These are phyloP conservation scores for Ormosia emarginata DNA, from an alignment of 306 rosid genomes.

Conservation along the genomic window DNA sequence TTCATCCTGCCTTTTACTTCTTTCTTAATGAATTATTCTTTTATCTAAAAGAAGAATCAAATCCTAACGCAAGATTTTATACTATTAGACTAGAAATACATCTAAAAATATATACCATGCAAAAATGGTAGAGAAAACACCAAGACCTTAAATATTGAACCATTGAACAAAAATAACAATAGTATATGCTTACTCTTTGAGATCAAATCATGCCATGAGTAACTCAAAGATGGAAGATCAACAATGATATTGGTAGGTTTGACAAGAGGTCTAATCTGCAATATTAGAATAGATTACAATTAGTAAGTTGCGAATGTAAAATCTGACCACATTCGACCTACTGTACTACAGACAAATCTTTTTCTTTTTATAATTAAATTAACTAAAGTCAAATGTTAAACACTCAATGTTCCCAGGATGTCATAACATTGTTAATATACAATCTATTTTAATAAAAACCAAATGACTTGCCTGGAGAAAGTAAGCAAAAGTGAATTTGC, in stretches of 20 bases:
- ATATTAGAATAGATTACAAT: background rate
- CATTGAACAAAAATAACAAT: background rate
- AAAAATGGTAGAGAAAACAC: background rate
- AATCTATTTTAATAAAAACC: background rate
- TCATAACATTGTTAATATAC: background rate
- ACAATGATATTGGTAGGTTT: constrained; percentile 63
- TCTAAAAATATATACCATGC: background rate
- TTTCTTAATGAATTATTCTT: background rate
- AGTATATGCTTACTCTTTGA: constrained; percentile 61
- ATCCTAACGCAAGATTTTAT: background rate
- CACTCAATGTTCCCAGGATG: background rate
- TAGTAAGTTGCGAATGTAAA: constrained; percentile 18
- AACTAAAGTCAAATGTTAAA: background rate
- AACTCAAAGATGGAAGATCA: constrained; percentile 42
- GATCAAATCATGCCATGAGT: constrained; percentile 91
- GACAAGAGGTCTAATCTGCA: constrained; percentile 93
- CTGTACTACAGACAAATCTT: background rate
- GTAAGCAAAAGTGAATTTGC: constrained; percentile 91
- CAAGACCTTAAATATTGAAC: background rate
- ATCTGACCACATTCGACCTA: background rate
- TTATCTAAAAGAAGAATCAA: background rate
- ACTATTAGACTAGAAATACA: background rate
- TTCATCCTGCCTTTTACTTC: background rate
- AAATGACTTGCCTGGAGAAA: constrained; percentile 81
- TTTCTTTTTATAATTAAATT: background rate